These are phyloP conservation scores for Aspergillus pseudonomiae DNA, from an alignment of 2,329 filamentous ascomycete species.

Conservation along the genomic window DNA sequence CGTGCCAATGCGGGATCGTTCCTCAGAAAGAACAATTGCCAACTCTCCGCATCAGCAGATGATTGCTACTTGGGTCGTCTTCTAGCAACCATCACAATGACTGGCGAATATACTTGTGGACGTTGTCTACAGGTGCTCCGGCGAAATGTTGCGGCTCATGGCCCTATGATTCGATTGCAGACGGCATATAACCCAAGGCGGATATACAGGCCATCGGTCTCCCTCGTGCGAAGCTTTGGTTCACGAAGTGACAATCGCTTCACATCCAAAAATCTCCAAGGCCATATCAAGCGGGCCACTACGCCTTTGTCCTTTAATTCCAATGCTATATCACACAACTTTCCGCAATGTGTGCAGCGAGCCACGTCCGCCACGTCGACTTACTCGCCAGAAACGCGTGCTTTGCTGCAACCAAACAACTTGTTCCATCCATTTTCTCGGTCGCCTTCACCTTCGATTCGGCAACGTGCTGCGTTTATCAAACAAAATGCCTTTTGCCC, in stretches of 20 bases:
- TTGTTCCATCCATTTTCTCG: conserved; percentile 91
- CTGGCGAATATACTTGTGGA: conserved; percentile 44
- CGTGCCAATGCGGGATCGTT: conserved; percentile 6
- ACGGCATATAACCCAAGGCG: conserved; percentile 28
- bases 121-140: conserved; percentile 43
- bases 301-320: conserved; percentile 5
- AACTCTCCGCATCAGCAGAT: conserved; percentile 12
- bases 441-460: conserved; percentile 86
- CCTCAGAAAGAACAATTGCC: background rate
- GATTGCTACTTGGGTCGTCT: background rate
- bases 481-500: conserved; percentile 92
- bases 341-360: conserved; percentile 29
- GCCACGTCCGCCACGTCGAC: conserved; percentile 29
- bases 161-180: conserved; percentile 26
- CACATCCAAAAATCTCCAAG: conserved; percentile 20
- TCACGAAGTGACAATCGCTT: conserved; percentile 29
- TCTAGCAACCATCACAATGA: conserved; percentile 34
- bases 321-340: conserved; percentile 13
- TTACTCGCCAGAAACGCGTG: conserved; percentile 30
- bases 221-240: conserved; percentile 33
- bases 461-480: conserved; percentile 85
- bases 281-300: conserved; percentile 22
- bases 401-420: conserved; percentile 70
- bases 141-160: conserved; percentile 29
- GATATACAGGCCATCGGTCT: conserved; percentile 27